These are phyloP conservation scores for Monilinia aucupariae DNA, from an alignment of 2,329 filamentous ascomycete genomes.

Conservation along the genomic window DNA sequence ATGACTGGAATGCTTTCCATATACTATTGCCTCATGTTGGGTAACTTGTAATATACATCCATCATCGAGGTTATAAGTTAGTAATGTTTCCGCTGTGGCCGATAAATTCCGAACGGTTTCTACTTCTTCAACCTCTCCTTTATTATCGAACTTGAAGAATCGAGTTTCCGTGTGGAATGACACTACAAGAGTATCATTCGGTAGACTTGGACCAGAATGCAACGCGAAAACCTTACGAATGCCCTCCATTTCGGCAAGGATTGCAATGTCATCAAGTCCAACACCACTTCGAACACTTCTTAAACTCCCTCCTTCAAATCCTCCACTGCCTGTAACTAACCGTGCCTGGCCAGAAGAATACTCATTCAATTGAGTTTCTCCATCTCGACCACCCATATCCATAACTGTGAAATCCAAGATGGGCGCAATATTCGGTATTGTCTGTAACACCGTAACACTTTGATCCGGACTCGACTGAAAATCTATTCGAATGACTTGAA, in stretches of 20 bases:
- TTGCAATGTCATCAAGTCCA: constrained; percentile 79
- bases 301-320: constrained; percentile 80
- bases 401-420: constrained; percentile 92
- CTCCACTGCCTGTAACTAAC: constrained; percentile 88
- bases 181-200: constrained; percentile 66
- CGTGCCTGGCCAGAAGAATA: constrained; percentile 93
- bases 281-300: constrained; percentile 91
- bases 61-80: constrained; percentile 59
- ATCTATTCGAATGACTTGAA: constrained; percentile 67
- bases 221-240: constrained; percentile 70
- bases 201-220: constrained; percentile 44
- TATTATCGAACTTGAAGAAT: constrained; percentile 67
- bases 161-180: constrained; percentile 81
- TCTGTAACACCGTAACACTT: constrained; percentile 63
- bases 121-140: constrained; percentile 81
- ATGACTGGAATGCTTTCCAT: constrained; percentile 55
- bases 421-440: constrained; percentile 77
- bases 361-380: constrained; percentile 74
- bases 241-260: constrained; percentile 72
- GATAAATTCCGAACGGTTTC: constrained; percentile 67
- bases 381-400: constrained; percentile 85
- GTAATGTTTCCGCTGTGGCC: constrained; percentile 65
- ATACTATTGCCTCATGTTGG: constrained; percentile 53
- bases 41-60: constrained; percentile 73
- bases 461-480: constrained; percentile 39